Base-by-base conservation (phyloP, 2,329 filamentous ascomycete species). In the Cercospora sp. region DNA sequence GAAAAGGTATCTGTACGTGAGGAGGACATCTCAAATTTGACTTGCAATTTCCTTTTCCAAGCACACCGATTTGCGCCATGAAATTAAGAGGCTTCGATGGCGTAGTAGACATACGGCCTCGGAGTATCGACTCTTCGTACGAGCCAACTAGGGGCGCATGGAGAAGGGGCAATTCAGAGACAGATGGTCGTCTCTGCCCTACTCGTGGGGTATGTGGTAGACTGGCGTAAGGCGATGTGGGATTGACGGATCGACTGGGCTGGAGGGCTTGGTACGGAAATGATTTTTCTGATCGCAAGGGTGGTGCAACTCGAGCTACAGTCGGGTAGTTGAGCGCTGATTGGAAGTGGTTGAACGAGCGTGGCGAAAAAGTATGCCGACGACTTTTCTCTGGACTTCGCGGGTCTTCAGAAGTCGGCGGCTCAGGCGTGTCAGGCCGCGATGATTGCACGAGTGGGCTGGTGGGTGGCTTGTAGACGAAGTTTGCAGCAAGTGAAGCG, bases 71-170 rank as follows among this genome's bases (percentile, higher is more conserved):
- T 77, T 98, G 93, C 30, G 95, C 95, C 5, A 96, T 86, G 76
- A 99, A 99, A 72, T 97, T 90, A 5, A 99, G 83, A 5, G 95
- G 94, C 72, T 92, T 94, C 0, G 94, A 98, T 0, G 95, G 94
- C 2, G 90, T 95, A 1, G 94, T 97, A 30, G 95, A 98, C 95
- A 99, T 99, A 70, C 95, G 89, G 45, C 95, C 95, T 58, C 93
- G 89, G 1, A 99, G 83, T 69, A 99, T 97, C 30, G 93, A 97
- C 81, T 99, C 95, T 80, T 99, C 95, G 74, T 97, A 99, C 1
- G 94, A 97, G 2, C 95, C 95, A 2, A 98, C 94, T 91, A 99
- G 96, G 3, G 94, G 94, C 8, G 94, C 94, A 79, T 96, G 93
- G 66, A 94, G 91, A 30, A 95, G 82, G 3, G 92, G 90, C 2